These are phyloP conservation scores for Fusarium sp. DNA, from an alignment of 2,329 filamentous ascomycete species.

Conservation along the genomic window DNA sequence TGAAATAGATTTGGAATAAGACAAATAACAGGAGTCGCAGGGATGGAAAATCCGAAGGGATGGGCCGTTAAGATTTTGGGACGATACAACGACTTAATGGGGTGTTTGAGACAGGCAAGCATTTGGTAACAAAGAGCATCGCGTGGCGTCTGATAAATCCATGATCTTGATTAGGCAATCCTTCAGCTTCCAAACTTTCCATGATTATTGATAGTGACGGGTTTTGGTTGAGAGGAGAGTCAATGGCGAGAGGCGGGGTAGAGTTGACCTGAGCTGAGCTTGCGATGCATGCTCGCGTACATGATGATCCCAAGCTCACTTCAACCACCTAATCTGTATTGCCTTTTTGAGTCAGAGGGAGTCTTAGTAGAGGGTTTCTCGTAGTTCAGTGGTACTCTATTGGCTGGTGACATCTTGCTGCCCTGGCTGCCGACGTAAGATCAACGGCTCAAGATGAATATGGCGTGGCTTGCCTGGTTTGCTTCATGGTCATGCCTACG, in stretches of 20 bases:
- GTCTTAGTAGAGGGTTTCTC: background rate
- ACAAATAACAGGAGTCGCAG: slow-evolving; percentile 12
- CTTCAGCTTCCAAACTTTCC: slow-evolving; percentile 14
- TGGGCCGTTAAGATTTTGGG: slow-evolving; percentile 9
- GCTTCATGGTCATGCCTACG: background rate
- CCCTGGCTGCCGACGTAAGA: background rate
- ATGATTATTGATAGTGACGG: background rate
- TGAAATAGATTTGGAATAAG: slow-evolving; percentile 61
- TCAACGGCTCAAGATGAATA: background rate
- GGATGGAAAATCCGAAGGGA: background rate
- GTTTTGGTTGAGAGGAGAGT: background rate
- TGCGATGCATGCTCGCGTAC: slow-evolving; percentile 8
- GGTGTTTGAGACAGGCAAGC: slow-evolving; percentile 22
- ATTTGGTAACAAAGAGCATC: slow-evolving; percentile 25
- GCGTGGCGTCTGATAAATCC: slow-evolving; percentile 29
- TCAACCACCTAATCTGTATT: background rate
- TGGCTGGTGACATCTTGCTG: background rate
- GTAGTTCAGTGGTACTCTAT: background rate
- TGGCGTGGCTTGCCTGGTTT: background rate
- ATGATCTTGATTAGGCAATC: slow-evolving; percentile 25
- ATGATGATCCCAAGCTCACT: background rate
- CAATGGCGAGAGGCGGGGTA: background rate
- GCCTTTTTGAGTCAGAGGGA: background rate
- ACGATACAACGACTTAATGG: slow-evolving; percentile 13
- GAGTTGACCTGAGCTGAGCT: background rate